Evolutionary conservation across 2,329 filamentous ascomycete genomes (phyloP).

Genomic region (Bipolaris victoriae): DNA sequence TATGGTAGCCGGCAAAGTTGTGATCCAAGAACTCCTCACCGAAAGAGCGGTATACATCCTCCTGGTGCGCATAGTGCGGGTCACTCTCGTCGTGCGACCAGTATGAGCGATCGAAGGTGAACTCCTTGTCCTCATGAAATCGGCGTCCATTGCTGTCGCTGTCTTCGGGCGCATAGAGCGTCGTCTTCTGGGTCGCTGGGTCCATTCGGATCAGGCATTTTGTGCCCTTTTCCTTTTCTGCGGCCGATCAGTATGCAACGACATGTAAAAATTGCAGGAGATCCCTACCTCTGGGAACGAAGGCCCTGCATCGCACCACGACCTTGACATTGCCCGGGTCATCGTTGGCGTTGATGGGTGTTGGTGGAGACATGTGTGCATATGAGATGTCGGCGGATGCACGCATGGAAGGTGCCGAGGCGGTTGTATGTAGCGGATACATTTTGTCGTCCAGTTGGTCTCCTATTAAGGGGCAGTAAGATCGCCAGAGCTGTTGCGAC

Average conservation of each 20-base stretch:
- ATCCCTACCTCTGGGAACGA: slow-evolving; percentile 53
- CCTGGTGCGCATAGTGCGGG: slow-evolving; percentile 86
- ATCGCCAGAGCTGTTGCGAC: slow-evolving; percentile 33
- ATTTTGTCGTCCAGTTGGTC: slow-evolving; percentile 37
- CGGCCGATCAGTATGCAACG: slow-evolving; percentile 27
- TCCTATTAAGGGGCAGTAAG: slow-evolving; percentile 34
- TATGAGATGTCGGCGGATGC: slow-evolving; percentile 46
- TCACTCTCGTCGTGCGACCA: slow-evolving; percentile 88
- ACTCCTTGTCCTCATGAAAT: slow-evolving; percentile 82
- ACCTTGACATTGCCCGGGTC: slow-evolving; percentile 59
- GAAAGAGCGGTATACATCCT: slow-evolving; percentile 90
- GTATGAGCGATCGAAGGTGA: slow-evolving; percentile 97
- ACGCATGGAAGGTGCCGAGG: slow-evolving; percentile 54
- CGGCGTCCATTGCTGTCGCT: slow-evolving; percentile 68
- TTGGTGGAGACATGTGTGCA: slow-evolving; percentile 37
- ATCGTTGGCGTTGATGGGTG: slow-evolving; percentile 43
- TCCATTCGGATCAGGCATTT: slow-evolving; percentile 93
- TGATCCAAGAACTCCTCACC: slow-evolving; percentile 98
- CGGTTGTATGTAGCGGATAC: slow-evolving; percentile 44
- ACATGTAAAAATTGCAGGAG: not conserved
- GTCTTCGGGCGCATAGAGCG: slow-evolving; percentile 72
- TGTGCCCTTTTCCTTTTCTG: slow-evolving; percentile 81
- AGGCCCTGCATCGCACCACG: slow-evolving; percentile 57
- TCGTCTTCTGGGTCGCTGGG: slow-evolving; percentile 83
- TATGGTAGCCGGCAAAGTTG: slow-evolving; percentile 99